phyloP scores from a whole-genome alignment of 495 filamentous ascomycete species.

The Amphirosellinia nigrospora region DNA sequence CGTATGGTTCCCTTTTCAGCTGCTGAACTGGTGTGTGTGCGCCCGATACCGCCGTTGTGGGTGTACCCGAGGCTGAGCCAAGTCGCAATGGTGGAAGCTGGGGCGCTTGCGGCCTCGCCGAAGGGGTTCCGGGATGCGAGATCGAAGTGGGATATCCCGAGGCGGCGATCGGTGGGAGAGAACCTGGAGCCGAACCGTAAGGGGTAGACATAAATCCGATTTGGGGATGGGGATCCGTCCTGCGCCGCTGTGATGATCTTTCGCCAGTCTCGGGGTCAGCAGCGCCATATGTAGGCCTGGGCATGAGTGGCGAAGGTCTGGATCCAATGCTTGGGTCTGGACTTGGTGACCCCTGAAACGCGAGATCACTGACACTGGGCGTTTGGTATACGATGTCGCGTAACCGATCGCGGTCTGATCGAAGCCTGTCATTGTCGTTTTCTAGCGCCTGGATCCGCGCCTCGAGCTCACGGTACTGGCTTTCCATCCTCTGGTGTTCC shows the following conservation, averaged over 20 bases:
- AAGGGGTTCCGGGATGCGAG: slow-evolving; percentile 50
- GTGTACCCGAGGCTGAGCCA: slow-evolving; percentile 44
- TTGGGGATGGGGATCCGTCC: slow-evolving; percentile 53
- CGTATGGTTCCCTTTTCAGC: slow-evolving; percentile 44
- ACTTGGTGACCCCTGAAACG: slow-evolving; percentile 55
- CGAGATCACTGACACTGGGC: slow-evolving; percentile 55
- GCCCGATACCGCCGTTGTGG: slow-evolving; percentile 35
- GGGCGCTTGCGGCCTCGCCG: slow-evolving; percentile 43
- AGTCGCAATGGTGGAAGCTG: slow-evolving; percentile 53
- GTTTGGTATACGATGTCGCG: slow-evolving; percentile 65
- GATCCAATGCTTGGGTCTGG: slow-evolving; percentile 41
- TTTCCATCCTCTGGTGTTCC: slow-evolving; percentile 65
- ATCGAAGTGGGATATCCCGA: slow-evolving; percentile 40
- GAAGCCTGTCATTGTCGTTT: slow-evolving; percentile 53
- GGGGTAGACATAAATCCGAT: slow-evolving; percentile 45
- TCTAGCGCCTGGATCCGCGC: slow-evolving; percentile 56
- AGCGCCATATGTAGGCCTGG: slow-evolving; percentile 22
- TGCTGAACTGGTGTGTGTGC: slow-evolving; percentile 37
- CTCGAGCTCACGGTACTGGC: slow-evolving; percentile 56
- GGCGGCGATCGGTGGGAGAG: slow-evolving; percentile 46
- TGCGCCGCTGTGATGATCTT: slow-evolving; percentile 49
- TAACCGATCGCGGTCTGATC: slow-evolving; percentile 67
- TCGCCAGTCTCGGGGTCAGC: slow-evolving; percentile 43
- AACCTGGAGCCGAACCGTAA: slow-evolving; percentile 41
- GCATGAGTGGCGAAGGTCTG: slow-evolving; percentile 22